Percentiles rank a stretch among this genome's conserved stretches.
These are phyloP conservation scores for Aspergillus sp. DNA, from an alignment of 2,329 filamentous ascomycete species.

Conservation along the genomic window DNA sequence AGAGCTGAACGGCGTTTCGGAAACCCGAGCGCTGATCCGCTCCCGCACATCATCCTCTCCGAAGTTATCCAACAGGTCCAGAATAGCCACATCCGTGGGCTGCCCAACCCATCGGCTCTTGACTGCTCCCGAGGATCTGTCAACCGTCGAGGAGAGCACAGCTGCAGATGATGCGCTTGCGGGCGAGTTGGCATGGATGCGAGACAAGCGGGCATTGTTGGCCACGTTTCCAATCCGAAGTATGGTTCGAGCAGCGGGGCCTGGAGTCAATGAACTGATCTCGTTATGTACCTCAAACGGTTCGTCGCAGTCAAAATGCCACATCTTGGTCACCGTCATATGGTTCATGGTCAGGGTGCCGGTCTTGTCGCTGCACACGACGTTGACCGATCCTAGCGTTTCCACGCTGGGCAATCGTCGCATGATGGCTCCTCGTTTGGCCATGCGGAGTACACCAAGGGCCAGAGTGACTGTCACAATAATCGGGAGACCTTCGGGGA, in stretches of 20 bases:
- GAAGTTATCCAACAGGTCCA: conserved; percentile 85
- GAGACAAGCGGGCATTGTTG: conserved; percentile 80
- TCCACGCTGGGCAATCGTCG: conserved; percentile 94
- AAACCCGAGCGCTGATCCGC: conserved; percentile 69
- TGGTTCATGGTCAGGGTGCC: conserved; percentile 95
- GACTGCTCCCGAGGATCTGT: conserved; percentile 50
- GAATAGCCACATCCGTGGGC: conserved; percentile 92
- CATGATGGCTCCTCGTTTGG: conserved; percentile 87
- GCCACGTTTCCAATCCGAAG: conserved; percentile 91
- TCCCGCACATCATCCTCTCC: conserved; percentile 87
- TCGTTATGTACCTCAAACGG: conserved; percentile 52
- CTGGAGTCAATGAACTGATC: conserved; percentile 48
- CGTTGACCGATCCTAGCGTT: conserved; percentile 94
- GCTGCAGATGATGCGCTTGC: conserved; percentile 65
- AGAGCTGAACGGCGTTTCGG: conserved; percentile 91
- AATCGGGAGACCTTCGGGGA: conserved; percentile 91
- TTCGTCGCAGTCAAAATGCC: conserved; percentile 68
- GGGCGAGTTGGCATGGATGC: conserved; percentile 59
- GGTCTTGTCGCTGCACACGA: conserved; percentile 99
- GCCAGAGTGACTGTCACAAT: conserved; percentile 97
- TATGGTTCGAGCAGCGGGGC: conserved; percentile 68
- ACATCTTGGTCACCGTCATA: conserved; percentile 95
- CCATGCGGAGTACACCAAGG: conserved; percentile 92
- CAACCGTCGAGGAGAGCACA: conserved; percentile 75
- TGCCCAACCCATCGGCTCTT: conserved; percentile 94